Evolutionary conservation across 192 early-diverging fungal genomes (phyloP).

Genomic region (Dimargaris cristalligena): DNA sequence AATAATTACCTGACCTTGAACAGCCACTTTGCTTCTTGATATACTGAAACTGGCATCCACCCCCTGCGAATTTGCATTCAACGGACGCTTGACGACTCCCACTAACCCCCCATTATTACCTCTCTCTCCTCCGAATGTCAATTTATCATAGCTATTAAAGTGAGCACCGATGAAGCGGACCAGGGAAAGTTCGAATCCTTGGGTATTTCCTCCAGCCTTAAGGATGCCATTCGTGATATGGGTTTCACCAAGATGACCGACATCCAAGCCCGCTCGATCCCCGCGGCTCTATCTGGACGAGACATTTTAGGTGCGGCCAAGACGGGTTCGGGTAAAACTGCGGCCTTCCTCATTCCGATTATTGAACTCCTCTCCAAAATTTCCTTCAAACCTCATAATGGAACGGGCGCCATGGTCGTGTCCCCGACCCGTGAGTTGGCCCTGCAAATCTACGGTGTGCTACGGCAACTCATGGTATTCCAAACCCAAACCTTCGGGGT

Average conservation of each 20-base stretch:
- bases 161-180: too few species aligned
- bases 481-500: conserved; percentile 97
- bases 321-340: conserved; percentile 92
- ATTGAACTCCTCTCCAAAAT: conserved; percentile 76
- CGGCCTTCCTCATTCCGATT: conserved; percentile 91
- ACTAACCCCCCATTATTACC: too few species aligned
- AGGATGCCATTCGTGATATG: conserved; percentile 75
- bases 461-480: conserved; percentile 82
- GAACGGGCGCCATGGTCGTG: conserved; percentile 87
- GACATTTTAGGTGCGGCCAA: conserved; percentile 98
- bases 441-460: conserved; percentile 96
- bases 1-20: too few species aligned
- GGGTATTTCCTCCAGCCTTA: conserved; percentile 61
- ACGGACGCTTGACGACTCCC: too few species aligned
- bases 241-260: conserved; percentile 91
- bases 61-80: too few species aligned
- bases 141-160: too few species aligned
- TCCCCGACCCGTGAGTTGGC: conserved; percentile 97
- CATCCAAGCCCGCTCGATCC: conserved; percentile 90
- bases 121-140: too few species aligned
- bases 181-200: conserved; percentile 65
- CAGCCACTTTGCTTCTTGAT: too few species aligned
- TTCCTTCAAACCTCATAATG: conserved; percentile 94
- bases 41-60: too few species aligned
- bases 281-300: conserved; percentile 84